Conservation (phyloP, 768 basidiomycete genomes). For the Boletus subparvulus region DNA sequence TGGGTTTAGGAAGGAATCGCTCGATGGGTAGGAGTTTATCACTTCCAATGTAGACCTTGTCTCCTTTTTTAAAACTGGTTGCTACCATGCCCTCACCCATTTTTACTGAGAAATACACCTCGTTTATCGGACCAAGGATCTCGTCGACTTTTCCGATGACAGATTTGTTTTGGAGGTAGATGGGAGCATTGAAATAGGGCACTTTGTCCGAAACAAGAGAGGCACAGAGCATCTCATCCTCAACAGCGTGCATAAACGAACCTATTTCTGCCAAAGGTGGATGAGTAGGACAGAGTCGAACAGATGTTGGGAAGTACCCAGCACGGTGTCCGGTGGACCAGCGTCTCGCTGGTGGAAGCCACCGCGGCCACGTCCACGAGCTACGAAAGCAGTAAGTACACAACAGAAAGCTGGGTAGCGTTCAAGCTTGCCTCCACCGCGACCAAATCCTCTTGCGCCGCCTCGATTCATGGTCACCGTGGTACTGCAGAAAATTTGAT, state of each 20-base stretch:
- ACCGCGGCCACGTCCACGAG: conserved; percentile 65
- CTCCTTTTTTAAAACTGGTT: conserved; percentile 92
- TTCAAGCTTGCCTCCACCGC: conserved; percentile 47
- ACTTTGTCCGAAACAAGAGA: conserved; percentile 86
- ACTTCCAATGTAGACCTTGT: conserved; percentile 96
- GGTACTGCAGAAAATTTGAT: conserved; percentile 3
- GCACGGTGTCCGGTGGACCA: conserved; percentile 78
- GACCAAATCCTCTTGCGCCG: conserved; percentile 50
- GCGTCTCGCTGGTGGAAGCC: conserved; percentile 69
- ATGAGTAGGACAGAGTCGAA: conserved; percentile 2
- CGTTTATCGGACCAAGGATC: conserved; percentile 98
- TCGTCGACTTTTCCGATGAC: conserved; percentile 97
- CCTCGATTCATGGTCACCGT: conserved; percentile 49
- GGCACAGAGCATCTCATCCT: conserved; percentile 96
- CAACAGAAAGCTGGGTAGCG: not conserved
- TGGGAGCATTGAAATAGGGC: conserved; percentile 98
- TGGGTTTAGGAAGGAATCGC: conserved; percentile 95
- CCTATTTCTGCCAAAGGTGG: conserved; percentile 71
- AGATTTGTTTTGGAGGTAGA: conserved; percentile 96
- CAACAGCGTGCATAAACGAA: conserved; percentile 89
- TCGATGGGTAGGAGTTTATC: conserved; percentile 97
- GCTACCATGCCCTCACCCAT: conserved; percentile 97
- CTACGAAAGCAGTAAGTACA: conserved; percentile 27
- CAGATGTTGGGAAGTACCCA: conserved; percentile 45
- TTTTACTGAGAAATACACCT: conserved; percentile 97